Evolutionary conservation across 1,284 basidiomycete species (phyloP).

Genomic region (Sporisorium sorghi): DNA sequence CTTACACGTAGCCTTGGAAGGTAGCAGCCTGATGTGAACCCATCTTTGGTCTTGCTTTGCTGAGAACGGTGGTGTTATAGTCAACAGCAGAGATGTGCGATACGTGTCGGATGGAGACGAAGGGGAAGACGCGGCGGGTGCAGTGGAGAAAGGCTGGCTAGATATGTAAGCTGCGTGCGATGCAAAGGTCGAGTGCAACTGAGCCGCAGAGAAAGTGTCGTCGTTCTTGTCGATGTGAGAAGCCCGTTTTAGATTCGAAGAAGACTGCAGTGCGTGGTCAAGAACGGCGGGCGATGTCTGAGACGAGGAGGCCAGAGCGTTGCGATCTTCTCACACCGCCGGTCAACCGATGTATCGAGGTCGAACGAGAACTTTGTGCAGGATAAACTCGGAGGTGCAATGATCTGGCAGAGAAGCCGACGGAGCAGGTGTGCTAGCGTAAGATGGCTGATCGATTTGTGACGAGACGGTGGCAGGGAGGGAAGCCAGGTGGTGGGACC

Average conservation of each 20-base stretch:
- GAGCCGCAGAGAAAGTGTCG: constrained; percentile 5
- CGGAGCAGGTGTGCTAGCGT: constrained; percentile 14
- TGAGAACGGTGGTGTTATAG: neutral
- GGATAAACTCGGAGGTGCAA: constrained; percentile 26
- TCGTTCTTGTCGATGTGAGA: neutral
- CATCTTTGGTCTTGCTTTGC: constrained; percentile 14
- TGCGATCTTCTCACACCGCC: constrained; percentile 31
- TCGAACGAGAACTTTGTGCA: constrained; percentile 37
- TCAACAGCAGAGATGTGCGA: neutral
- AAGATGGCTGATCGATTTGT: constrained; percentile 3
- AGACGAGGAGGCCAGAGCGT: constrained; percentile 4
- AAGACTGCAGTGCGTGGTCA: neutral
- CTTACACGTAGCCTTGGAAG: constrained; percentile 36
- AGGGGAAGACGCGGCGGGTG: neutral
- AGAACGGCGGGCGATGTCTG: neutral
- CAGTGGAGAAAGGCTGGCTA: neutral
- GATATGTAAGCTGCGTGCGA: constrained; percentile 18
- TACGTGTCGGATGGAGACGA: neutral
- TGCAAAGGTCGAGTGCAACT: neutral
- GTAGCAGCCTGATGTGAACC: constrained; percentile 26
- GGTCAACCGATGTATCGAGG: constrained; percentile 43
- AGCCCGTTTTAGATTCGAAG: neutral
- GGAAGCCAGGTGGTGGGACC: constrained; percentile 20
- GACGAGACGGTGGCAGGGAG: constrained; percentile 1
- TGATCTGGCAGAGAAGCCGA: constrained; percentile 18